These are phyloP conservation scores for Neurospora terricola DNA, from an alignment of 495 filamentous ascomycete genomes.

Conservation along the genomic window DNA sequence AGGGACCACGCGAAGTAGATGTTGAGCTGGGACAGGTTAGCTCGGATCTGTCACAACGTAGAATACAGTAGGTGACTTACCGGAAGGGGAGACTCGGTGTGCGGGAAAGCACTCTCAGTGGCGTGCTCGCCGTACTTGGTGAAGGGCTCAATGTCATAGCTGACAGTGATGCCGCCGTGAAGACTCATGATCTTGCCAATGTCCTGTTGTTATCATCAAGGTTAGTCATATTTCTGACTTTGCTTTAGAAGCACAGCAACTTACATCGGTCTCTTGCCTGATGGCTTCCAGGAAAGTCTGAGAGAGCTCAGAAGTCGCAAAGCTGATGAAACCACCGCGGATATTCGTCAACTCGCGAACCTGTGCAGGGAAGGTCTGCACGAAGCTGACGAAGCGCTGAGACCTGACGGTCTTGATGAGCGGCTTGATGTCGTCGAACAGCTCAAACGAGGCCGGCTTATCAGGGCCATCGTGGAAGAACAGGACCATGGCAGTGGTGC, in stretches of 20 bases:
- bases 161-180: slow-evolving; percentile 6
- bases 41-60: neutral
- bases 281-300: slow-evolving; percentile 7
- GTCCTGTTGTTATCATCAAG: neutral
- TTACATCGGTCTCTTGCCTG: slow-evolving; percentile 7
- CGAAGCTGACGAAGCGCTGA: slow-evolving; percentile 40
- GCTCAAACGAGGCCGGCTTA: slow-evolving; percentile 44
- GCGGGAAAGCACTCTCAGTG: slow-evolving; percentile 15
- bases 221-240: neutral
- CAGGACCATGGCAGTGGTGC: slow-evolving; percentile 46
- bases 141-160: slow-evolving; percentile 20
- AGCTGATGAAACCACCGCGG: slow-evolving; percentile 13
- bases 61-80: neutral
- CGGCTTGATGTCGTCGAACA: slow-evolving; percentile 43
- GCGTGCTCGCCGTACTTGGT: slow-evolving; percentile 13
- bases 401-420: slow-evolving; percentile 37
- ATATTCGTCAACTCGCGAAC: slow-evolving; percentile 4
- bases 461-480: slow-evolving; percentile 50
- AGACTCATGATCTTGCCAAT: neutral
- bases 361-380: slow-evolving; percentile 14
- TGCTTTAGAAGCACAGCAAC: neutral
- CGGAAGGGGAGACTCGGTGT: slow-evolving; percentile 16
- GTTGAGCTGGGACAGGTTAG: slow-evolving; percentile 10
- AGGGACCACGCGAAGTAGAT: slow-evolving; percentile 16
- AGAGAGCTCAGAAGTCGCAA: slow-evolving; percentile 15